Evolutionary conservation across 1,284 basidiomycete species (phyloP).

Genomic region (Salmacisia buchloeana): DNA sequence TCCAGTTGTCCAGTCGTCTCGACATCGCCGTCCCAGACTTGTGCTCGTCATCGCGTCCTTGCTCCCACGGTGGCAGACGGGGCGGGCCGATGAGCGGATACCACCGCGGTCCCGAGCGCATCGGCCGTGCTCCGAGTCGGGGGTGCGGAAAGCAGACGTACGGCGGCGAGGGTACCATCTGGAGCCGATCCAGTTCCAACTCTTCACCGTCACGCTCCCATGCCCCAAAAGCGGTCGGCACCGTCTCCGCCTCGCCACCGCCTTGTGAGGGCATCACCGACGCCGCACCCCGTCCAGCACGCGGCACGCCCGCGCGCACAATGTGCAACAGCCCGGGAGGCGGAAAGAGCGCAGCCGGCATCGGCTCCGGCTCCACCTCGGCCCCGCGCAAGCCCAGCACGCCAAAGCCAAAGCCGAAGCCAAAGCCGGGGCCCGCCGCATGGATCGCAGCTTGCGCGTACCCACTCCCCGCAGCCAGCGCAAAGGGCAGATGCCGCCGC

Average conservation of each 20-base stretch:
- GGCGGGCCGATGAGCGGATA: conserved; percentile 10
- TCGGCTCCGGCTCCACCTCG: conserved; percentile 12
- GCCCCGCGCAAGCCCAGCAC: too few species aligned
- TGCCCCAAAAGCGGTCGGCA: background rate
- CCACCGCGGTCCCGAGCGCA: conserved; percentile 16
- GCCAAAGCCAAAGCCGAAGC: too few species aligned
- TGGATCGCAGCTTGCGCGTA: conserved; percentile 17
- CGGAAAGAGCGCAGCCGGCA: conserved; percentile 26
- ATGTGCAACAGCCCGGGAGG: conserved; percentile 26
- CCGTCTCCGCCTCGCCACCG: background rate
- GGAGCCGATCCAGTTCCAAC: conserved; percentile 19
- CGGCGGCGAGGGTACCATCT: conserved; percentile 29
- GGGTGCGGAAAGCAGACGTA: conserved; percentile 26
- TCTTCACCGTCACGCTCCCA: conserved; percentile 17
- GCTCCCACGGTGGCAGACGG: background rate
- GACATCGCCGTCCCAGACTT: conserved; percentile 2
- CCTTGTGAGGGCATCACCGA: too few species aligned
- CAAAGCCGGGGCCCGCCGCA: conserved; percentile 14
- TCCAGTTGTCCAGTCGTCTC: too few species aligned
- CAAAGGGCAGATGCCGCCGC: background rate
- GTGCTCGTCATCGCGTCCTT: too few species aligned
- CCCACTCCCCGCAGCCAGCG: conserved; percentile 1
- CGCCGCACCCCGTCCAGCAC: background rate
- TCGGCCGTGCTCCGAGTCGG: conserved; percentile 7
- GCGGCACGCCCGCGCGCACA: conserved; percentile 13